Base-by-base conservation (phyloP, 2,329 filamentous ascomycete species). In the Penicillium sp. region DNA sequence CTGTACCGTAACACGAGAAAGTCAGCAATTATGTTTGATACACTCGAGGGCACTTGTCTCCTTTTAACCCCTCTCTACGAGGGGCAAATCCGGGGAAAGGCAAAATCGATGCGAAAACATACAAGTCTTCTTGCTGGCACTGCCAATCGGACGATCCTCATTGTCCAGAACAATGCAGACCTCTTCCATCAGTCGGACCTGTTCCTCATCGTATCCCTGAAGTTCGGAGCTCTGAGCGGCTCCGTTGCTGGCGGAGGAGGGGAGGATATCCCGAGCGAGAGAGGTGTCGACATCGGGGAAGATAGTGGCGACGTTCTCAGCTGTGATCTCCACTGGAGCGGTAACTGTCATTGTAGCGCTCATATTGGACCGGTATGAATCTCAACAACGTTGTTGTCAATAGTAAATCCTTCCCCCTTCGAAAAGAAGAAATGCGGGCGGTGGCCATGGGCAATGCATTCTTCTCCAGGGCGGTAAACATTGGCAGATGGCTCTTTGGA, bases 81-180 rank as follows among this genome's bases (percentile, higher is more conserved):
- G 43, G 43, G 43, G 43, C 24, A 46, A 44, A n/a, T 46, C 24
- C 43, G 43, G 24, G 43, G 31, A 24, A 47, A 24, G 54, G 22
- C 41, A 41, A 18, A 16, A 50, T 43, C 33, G 24, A 31, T 46
- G 37, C 7, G 27, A 53, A 55, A 31, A 84, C 89, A 68, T 80
- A 96, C 95, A 99, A 56, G 92, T 86, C 82, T 99, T 99, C 86
- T 99, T 98, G 87, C 91, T 96, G 53, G 92, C 94, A 67, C 92
- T 96, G 63, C 95, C 95, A 76, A 99, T 96, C 33, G 94, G 93
- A 70, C 87, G 82, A 76, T 98, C 95, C 70, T 98, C 86, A 70
- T 96, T 88, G 77, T 98, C 94, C 49, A 96, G 82, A 18, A 99
- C 95, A 75, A 99, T 98, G 84, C 95, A 99, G 51, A 97, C 90